Evolutionary conservation across 2,329 filamentous ascomycete genomes (phyloP).

Genomic region (Aspergillus sp.): DNA sequence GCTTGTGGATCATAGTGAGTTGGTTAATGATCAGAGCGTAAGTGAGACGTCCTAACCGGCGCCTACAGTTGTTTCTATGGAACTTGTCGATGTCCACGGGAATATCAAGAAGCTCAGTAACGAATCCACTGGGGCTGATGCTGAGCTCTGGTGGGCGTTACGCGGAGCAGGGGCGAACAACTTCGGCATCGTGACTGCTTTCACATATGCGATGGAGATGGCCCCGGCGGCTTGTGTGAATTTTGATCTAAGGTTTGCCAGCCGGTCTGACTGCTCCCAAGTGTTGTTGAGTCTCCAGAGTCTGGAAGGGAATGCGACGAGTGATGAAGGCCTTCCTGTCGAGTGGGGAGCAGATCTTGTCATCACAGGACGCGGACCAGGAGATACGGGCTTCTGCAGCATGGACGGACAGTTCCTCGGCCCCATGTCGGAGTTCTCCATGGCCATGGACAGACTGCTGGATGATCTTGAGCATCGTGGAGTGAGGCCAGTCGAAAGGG

Average conservation of each 20-base stretch:
- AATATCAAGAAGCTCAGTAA: neutral
- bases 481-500: neutral
- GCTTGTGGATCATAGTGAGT: slow-evolving; percentile 8
- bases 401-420: slow-evolving; percentile 1
- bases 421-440: neutral
- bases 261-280: slow-evolving; percentile 3
- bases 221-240: slow-evolving; percentile 4
- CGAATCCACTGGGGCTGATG: neutral
- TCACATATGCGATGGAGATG: slow-evolving; percentile 4
- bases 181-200: slow-evolving; percentile 7
- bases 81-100: slow-evolving; percentile 2
- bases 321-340: neutral
- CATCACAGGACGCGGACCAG: neutral
- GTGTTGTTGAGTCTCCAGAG: slow-evolving; percentile 4
- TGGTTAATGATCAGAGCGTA: neutral
- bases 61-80: neutral
- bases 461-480: neutral
- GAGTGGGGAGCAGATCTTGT: slow-evolving; percentile 1
- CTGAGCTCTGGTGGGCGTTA: slow-evolving; percentile 7
- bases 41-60: neutral
- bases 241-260: slow-evolving; percentile 3
- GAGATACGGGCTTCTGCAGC: neutral
- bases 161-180: slow-evolving; percentile 8
- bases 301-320: neutral
- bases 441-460: neutral